A percentile compares a stretch with the other conserved stretches of the same genome.
These are phyloP conservation scores for Prunella vulgaris DNA, from an alignment of 257 asterid genomes.

Conservation along the genomic window DNA sequence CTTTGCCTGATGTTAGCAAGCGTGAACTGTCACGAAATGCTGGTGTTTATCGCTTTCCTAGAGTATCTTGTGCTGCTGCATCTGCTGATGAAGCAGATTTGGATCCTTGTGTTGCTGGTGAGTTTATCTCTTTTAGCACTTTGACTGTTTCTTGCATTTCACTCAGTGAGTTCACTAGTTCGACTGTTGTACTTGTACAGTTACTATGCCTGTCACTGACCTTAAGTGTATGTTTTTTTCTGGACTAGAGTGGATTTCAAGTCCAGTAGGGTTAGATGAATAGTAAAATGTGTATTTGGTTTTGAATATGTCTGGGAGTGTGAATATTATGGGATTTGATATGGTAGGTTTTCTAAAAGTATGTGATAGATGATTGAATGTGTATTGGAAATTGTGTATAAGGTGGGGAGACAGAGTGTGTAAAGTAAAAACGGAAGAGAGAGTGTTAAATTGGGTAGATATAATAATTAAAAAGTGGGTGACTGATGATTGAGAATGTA, in stretches of 20 bases:
- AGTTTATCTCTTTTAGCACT: constrained; percentile 9
- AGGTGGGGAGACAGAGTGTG: too few relatives aligned
- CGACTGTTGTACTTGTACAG: neutral
- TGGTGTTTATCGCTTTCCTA: constrained; percentile 87
- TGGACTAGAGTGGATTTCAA: neutral
- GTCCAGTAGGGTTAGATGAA: neutral
- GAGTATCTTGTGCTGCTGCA: constrained; percentile 99
- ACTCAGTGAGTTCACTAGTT: neutral
- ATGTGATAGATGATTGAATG: too few relatives aligned
- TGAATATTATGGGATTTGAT: too few relatives aligned
- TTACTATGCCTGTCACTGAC: neutral
- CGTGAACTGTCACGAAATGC: constrained; percentile 51
- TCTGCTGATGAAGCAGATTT: constrained; percentile 93
- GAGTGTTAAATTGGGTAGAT: too few relatives aligned
- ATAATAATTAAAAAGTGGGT: too few relatives aligned
- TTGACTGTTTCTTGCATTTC: neutral
- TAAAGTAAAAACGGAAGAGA: too few relatives aligned
- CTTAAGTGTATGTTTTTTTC: neutral
- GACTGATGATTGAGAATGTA: too few relatives aligned
- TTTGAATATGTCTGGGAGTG: too few relatives aligned
- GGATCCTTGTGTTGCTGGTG: constrained; percentile 87
- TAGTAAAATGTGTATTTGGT: neutral
- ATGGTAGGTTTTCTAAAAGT: too few relatives aligned
- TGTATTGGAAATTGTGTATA: too few relatives aligned
- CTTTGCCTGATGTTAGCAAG: constrained; percentile 84